These are phyloP conservation scores for Pseudozyma sp. DNA, from an alignment of 1,284 basidiomycete species.

Conservation along the genomic window DNA sequence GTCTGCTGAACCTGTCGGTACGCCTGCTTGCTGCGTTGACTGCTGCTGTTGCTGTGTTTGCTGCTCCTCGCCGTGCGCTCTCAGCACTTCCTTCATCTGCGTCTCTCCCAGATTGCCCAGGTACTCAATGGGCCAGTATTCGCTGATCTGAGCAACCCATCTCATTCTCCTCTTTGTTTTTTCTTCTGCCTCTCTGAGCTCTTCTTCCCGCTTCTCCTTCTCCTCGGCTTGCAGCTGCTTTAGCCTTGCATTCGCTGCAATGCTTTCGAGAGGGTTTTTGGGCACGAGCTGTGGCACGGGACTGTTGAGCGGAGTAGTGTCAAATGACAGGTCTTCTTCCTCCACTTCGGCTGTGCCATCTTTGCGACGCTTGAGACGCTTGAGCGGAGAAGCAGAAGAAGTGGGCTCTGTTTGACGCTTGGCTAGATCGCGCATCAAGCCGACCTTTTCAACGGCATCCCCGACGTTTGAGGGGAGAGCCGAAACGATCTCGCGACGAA, in stretches of 20 bases:
- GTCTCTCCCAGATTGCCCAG: slow-evolving; percentile 78
- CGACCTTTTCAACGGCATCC: slow-evolving; percentile 81
- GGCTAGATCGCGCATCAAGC: slow-evolving; percentile 77
- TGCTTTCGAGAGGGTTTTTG: slow-evolving; percentile 32
- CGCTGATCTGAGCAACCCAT: slow-evolving; percentile 70
- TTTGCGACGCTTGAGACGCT: slow-evolving; percentile 23
- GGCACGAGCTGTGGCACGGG: slow-evolving; percentile 77
- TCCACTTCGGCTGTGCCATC: slow-evolving; percentile 48
- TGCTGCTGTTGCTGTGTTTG: no score
- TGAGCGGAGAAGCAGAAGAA: slow-evolving; percentile 11
- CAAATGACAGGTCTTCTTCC: slow-evolving; percentile 61
- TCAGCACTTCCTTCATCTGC: slow-evolving; percentile 76
- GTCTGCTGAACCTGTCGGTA: background rate
- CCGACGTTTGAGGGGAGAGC: slow-evolving; percentile 82
- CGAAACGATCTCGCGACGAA: slow-evolving; percentile 84
- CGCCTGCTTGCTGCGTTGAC: background rate
- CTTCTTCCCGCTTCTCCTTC: slow-evolving; percentile 24
- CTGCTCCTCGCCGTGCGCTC: slow-evolving; percentile 39
- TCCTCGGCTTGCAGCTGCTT: slow-evolving; percentile 21
- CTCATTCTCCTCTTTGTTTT: slow-evolving; percentile 66
- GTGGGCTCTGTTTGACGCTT: slow-evolving; percentile 68
- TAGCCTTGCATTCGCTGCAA: slow-evolving; percentile 2
- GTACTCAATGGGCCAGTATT: slow-evolving; percentile 89
- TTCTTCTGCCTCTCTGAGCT: slow-evolving; percentile 43
- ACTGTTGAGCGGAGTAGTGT: slow-evolving; percentile 75